phyloP scores from a whole-genome alignment of 2,329 filamentous ascomycete genomes.

The Fusarium sp. region DNA sequence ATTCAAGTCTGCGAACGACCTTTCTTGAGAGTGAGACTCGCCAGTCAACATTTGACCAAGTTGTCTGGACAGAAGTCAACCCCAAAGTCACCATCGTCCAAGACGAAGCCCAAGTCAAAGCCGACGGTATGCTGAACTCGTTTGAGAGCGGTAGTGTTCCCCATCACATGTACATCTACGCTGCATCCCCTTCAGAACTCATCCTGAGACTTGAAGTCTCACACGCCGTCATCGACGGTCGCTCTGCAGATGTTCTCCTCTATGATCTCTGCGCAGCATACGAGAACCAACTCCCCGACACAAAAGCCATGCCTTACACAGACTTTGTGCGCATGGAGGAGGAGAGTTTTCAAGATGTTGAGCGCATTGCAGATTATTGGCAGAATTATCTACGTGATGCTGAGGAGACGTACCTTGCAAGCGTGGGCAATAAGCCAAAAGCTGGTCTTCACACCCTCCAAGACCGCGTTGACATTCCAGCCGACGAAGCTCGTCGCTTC shows the following conservation, averaged over 20 bases:
- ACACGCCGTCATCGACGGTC: slow-evolving; percentile 5
- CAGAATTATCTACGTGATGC: background rate
- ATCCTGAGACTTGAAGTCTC: background rate
- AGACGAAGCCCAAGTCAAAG: background rate
- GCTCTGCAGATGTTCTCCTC: slow-evolving; percentile 9
- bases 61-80: background rate
- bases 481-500: background rate
- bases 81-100: background rate
- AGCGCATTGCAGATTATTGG: background rate
- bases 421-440: background rate
- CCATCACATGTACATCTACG: background rate
- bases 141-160: background rate
- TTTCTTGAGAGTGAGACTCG: slow-evolving; percentile 1
- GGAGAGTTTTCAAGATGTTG: background rate
- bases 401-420: background rate
- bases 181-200: background rate
- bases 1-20: background rate
- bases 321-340: background rate
- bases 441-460: background rate
- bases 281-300: background rate
- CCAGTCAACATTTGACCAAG: background rate
- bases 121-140: background rate
- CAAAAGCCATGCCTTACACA: background rate
- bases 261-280: background rate
- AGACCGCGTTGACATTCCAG: background rate